These are phyloP conservation scores for Sedum album DNA, from an alignment of 164 flowering plant genomes.

Conservation along the genomic window DNA sequence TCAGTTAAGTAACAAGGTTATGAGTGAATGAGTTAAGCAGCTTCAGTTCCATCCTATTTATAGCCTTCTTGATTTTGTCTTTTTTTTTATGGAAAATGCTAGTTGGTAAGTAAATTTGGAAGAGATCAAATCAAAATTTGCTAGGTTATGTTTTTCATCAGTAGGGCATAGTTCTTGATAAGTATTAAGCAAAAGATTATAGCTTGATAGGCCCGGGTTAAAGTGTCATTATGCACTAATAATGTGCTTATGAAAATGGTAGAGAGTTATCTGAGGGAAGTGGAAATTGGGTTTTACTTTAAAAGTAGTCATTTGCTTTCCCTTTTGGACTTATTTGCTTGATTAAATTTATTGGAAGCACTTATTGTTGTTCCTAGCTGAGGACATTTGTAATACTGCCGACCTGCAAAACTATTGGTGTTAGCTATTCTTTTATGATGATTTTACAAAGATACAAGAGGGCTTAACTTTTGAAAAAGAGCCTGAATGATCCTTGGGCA, in stretches of 20 bases:
- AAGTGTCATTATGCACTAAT: neutral
- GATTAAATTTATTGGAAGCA: neutral
- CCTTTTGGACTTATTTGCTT: neutral
- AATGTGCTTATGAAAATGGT: neutral
- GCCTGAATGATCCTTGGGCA: too few species aligned
- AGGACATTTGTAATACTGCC: too few species aligned
- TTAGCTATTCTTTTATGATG: too few species aligned
- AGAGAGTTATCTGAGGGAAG: neutral
- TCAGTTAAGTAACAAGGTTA: neutral
- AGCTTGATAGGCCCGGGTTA: neutral
- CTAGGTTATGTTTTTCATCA: neutral
- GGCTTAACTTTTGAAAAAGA: too few species aligned
- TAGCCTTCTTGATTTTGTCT: conserved; percentile 4
- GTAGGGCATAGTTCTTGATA: conserved; percentile 1
- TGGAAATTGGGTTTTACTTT: neutral
- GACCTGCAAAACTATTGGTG: too few species aligned
- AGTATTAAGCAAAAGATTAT: neutral
- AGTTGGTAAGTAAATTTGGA: neutral
- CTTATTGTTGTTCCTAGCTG: too few species aligned
- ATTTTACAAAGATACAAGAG: too few species aligned
- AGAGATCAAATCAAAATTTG: conserved; percentile 2
- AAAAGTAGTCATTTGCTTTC: neutral
- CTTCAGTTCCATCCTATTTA: neutral
- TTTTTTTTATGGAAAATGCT: neutral
- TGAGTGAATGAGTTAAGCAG: conserved; percentile 4